These are phyloP conservation scores for Kurtzmaniella quercitrusa DNA, from an alignment of 1,139 yeast species.

Conservation along the genomic window DNA sequence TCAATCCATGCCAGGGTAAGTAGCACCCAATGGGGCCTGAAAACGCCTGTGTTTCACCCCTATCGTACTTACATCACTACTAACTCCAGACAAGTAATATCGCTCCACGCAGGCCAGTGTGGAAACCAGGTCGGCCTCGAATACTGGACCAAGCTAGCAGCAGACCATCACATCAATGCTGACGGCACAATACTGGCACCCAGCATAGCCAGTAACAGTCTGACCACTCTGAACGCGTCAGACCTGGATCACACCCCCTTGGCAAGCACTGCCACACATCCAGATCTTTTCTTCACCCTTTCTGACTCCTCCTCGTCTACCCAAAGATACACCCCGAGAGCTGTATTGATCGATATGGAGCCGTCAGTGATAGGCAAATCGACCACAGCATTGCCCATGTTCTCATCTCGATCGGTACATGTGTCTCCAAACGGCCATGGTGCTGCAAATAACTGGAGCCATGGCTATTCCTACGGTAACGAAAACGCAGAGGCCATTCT, in stretches of 20 bases:
- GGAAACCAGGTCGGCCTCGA: conserved; percentile 94
- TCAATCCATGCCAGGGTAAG: conserved; percentile 28
- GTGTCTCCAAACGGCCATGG: conserved; percentile 79
- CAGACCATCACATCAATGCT: conserved; percentile 77
- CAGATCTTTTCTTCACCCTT: conserved; percentile 79
- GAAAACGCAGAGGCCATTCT: conserved; percentile 65
- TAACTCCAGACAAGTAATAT: conserved; percentile 38
- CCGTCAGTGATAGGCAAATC: conserved; percentile 82
- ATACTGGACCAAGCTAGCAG: conserved; percentile 87
- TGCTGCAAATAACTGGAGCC: conserved; percentile 96
- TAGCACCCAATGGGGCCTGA: conserved; percentile 5
- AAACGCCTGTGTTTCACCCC: no score
- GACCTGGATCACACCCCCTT: neutral
- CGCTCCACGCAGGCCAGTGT: conserved; percentile 72
- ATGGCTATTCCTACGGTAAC: conserved; percentile 78
- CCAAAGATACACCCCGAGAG: conserved; percentile 80
- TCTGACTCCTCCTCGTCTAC: conserved; percentile 38
- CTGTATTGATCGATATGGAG: conserved; percentile 80
- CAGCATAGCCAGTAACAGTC: neutral
- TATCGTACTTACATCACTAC: conserved; percentile 17
- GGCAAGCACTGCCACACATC: conserved; percentile 3
- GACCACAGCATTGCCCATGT: conserved; percentile 55
- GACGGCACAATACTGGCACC: conserved; percentile 54
- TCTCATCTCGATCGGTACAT: conserved; percentile 81
- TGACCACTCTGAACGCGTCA: neutral